Evolutionary conservation across 306 rosid species (phyloP).

Genomic region (Ziziphus jujuba): DNA sequence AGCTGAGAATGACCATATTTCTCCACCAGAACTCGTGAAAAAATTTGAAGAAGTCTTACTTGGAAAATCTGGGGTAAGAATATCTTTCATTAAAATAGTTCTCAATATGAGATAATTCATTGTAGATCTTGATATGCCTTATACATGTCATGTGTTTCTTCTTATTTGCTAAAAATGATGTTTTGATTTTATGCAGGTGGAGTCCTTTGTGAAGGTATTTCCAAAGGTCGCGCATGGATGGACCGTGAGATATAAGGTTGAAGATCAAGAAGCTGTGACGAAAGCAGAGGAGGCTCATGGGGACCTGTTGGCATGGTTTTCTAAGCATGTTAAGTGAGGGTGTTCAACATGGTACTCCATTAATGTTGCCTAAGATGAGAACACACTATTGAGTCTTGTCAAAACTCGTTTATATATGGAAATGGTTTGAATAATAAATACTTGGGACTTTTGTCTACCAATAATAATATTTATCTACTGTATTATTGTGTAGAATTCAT

Average conservation of each 20-base stretch:
- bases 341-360: too few relatives aligned
- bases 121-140: too few relatives aligned
- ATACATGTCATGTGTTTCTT: too few relatives aligned
- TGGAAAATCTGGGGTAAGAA: constrained; percentile 51
- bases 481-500: too few relatives aligned
- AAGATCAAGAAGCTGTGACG: constrained; percentile 40
- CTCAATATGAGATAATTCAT: too few relatives aligned
- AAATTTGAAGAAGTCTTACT: constrained; percentile 55
- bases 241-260: constrained; percentile 40
- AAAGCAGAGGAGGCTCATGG: constrained; percentile 55
- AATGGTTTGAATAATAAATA: neutral
- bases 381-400: neutral
- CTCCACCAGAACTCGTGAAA: constrained; percentile 69
- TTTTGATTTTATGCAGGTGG: neutral
- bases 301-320: constrained; percentile 46
- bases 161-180: too few relatives aligned
- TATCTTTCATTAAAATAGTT: neutral
- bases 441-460: too few relatives aligned
- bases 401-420: too few relatives aligned
- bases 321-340: constrained; percentile 35
- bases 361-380: neutral
- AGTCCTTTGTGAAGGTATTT: constrained; percentile 40
- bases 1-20: constrained; percentile 50
- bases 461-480: too few relatives aligned
- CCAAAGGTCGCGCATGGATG: constrained; percentile 53